Conservation (phyloP, 176 grass and related monocot species). For the Carex littledalei region DNA sequence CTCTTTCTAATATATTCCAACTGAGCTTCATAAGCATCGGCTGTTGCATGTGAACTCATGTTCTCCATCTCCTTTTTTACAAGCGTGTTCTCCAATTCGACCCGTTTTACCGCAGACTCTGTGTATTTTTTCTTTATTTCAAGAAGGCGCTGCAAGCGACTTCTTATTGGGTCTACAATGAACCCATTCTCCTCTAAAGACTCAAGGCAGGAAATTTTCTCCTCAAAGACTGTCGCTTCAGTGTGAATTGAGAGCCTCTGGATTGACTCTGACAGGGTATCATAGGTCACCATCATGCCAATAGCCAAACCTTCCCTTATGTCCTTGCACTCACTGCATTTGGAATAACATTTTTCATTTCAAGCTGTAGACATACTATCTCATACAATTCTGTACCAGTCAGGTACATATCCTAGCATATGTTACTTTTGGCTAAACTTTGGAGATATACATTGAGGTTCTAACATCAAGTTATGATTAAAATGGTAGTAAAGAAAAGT, state of each 20-base stretch:
- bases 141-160: constrained; percentile 25
- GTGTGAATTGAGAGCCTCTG: constrained; percentile 31
- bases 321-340: not conserved
- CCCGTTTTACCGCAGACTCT: not conserved
- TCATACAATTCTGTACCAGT: not conserved
- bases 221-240: constrained; percentile 7
- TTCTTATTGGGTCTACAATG: constrained; percentile 23
- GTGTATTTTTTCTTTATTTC: constrained; percentile 13
- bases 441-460: not conserved
- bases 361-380: not conserved
- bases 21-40: not conserved
- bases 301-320: constrained; percentile 40
- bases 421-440: not conserved
- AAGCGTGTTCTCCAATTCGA: not conserved
- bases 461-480: not conserved
- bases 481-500: not conserved
- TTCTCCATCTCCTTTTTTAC: not conserved
- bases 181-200: constrained; percentile 49
- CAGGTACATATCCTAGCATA: not conserved
- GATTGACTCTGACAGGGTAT: constrained; percentile 35
- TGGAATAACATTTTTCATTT: not conserved
- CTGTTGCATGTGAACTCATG: not conserved
- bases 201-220: constrained; percentile 32
- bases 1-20: not conserved
- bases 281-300: constrained; percentile 44